These are phyloP conservation scores for Phaffomyces thermotolerans DNA, from an alignment of 805 yeast genomes.

Conservation along the genomic window DNA sequence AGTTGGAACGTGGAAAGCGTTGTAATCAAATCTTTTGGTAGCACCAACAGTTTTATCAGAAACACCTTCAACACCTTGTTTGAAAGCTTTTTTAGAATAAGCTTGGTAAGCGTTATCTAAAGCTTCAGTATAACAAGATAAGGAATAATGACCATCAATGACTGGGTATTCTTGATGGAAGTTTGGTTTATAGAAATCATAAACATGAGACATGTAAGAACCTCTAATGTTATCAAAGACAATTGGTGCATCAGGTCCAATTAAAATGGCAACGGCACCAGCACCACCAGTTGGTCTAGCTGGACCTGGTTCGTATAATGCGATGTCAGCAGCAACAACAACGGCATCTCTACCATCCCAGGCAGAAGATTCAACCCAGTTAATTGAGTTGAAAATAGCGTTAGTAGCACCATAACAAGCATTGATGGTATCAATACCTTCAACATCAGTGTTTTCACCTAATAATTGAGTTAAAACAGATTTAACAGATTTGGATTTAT, in stretches of 20 bases:
- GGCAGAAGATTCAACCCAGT: constrained; percentile 91
- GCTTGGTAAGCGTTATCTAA: constrained; percentile 78
- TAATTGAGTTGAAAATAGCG: constrained; percentile 86
- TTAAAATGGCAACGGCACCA: constrained; percentile 88
- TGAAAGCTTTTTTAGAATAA: constrained; percentile 70
- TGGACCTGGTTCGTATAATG: constrained; percentile 92
- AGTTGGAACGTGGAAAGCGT: constrained; percentile 96
- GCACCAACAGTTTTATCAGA: constrained; percentile 58
- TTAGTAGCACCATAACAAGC: constrained; percentile 99
- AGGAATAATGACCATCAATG: constrained; percentile 95
- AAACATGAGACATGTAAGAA: constrained; percentile 91
- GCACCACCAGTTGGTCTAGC: constrained; percentile 99
- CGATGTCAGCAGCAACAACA: constrained; percentile 96
- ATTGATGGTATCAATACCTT: constrained; percentile 92
- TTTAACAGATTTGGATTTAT: constrained; percentile 95
- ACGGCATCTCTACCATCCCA: constrained; percentile 99
- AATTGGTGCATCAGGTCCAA: constrained; percentile 97
- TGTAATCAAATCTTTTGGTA: constrained; percentile 74
- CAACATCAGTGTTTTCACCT: constrained; percentile 82
- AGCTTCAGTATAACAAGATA: constrained; percentile 90
- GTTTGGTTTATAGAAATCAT: constrained; percentile 97
- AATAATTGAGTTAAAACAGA: constrained; percentile 92
- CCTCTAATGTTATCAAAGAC: constrained; percentile 89
- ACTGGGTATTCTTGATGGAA: constrained; percentile 93
- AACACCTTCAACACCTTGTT: constrained; percentile 38